These are phyloP conservation scores for Stenocarpella maydis DNA, from an alignment of 2,329 filamentous ascomycete species.

Conservation along the genomic window DNA sequence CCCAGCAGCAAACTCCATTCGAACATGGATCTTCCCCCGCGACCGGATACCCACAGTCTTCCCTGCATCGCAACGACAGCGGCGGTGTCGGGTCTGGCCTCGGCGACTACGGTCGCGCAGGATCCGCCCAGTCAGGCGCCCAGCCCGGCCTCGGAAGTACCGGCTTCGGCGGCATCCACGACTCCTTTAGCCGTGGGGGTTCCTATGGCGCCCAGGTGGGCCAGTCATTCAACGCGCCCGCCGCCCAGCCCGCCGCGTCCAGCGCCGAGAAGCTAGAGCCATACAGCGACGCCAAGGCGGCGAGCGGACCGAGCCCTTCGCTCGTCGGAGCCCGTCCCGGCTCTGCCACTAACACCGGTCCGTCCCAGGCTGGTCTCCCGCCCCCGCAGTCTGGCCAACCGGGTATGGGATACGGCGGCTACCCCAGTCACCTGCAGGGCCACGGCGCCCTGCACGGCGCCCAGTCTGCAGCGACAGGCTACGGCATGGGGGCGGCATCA, in stretches of 20 bases:
- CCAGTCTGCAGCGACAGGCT: constrained; percentile 54
- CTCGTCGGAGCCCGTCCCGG: constrained; percentile 64
- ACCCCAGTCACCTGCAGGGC: constrained; percentile 62
- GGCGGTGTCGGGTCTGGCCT: constrained; percentile 59
- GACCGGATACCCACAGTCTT: constrained; percentile 61
- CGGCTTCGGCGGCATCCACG: constrained; percentile 62
- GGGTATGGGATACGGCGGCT: constrained; percentile 63
- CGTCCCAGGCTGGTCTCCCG: constrained; percentile 62
- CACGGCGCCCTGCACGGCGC: constrained; percentile 60
- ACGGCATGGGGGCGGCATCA: constrained; percentile 61
- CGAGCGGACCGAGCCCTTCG: constrained; percentile 64
- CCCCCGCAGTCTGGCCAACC: constrained; percentile 63
- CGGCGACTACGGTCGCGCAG: constrained; percentile 62
- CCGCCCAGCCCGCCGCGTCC: constrained; percentile 54
- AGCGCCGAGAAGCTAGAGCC: constrained; percentile 65
- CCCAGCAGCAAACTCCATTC: constrained; percentile 64
- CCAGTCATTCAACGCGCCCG: constrained; percentile 61
- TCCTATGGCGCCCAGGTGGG: constrained; percentile 63
- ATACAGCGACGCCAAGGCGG: constrained; percentile 63
- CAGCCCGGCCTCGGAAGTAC: constrained; percentile 60
- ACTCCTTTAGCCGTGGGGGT: constrained; percentile 62
- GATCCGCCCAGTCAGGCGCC: constrained; percentile 57
- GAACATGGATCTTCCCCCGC: constrained; percentile 64
- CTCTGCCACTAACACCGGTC: constrained; percentile 63
- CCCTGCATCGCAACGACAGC: constrained; percentile 60